Evolutionary conservation across 2,329 filamentous ascomycete species (phyloP).

Genomic region (Neofusicoccum ribis): DNA sequence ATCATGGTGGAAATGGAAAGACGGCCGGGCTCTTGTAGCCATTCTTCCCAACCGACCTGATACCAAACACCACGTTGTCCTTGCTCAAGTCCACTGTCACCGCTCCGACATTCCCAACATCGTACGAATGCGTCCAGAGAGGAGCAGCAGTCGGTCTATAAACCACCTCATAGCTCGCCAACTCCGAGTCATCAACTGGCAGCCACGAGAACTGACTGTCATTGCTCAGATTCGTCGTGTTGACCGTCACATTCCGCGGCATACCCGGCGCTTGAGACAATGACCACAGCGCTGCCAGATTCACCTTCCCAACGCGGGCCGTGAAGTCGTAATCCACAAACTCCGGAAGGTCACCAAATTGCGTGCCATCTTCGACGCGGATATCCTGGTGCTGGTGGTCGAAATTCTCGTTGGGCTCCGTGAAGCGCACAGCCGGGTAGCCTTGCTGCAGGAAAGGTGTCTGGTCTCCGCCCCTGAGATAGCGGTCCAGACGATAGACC

Average conservation of each 20-base stretch:
- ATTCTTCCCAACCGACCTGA: constrained; percentile 52
- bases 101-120: constrained; percentile 50
- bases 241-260: constrained; percentile 52
- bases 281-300: constrained; percentile 56
- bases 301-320: constrained; percentile 56
- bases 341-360: constrained; percentile 57
- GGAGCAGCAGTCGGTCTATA: constrained; percentile 55
- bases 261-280: constrained; percentile 54
- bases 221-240: constrained; percentile 51
- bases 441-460: constrained; percentile 56
- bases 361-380: constrained; percentile 50
- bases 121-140: constrained; percentile 51
- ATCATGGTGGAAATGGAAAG: constrained; percentile 40
- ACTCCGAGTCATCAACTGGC: constrained; percentile 40
- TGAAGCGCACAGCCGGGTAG: constrained; percentile 57
- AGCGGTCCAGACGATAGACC: constrained; percentile 59
- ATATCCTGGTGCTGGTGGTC: constrained; percentile 60
- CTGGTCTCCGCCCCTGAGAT: constrained; percentile 59
- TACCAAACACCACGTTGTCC: constrained; percentile 60
- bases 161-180: constrained; percentile 56
- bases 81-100: constrained; percentile 54
- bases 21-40: constrained; percentile 54
- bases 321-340: constrained; percentile 60
- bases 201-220: constrained; percentile 54
- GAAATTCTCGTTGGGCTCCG: constrained; percentile 60